These are phyloP conservation scores for Puccinia polysora DNA, from an alignment of 1,284 basidiomycete genomes.

Conservation along the genomic window DNA sequence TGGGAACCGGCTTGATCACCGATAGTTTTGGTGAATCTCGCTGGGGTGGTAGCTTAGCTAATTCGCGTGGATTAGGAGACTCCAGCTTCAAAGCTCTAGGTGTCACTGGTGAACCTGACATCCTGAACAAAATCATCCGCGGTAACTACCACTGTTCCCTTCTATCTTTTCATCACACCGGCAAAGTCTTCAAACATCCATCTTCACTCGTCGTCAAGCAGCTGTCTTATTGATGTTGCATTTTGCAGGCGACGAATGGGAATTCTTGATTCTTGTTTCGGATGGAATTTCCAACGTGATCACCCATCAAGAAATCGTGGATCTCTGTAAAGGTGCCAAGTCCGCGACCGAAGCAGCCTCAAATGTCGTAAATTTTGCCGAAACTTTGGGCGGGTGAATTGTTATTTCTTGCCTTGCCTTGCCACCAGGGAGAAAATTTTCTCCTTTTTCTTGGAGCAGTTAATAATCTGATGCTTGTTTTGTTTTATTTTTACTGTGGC, in stretches of 20 bases:
- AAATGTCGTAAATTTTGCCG: constrained; percentile 76
- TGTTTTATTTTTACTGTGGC: not conserved
- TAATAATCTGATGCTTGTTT: not conserved
- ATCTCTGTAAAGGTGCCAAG: constrained; percentile 69
- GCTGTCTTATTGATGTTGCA: not conserved
- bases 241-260: constrained; percentile 44
- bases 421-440: not conserved
- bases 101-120: constrained; percentile 90
- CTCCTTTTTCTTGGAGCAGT: not conserved
- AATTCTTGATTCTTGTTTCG: constrained; percentile 50
- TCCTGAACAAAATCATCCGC: constrained; percentile 71
- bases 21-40: constrained; percentile 86
- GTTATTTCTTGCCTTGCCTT: not conserved
- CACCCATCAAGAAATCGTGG: constrained; percentile 89
- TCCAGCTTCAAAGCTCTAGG: constrained; percentile 81
- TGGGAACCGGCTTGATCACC: constrained; percentile 78
- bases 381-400: constrained; percentile 64
- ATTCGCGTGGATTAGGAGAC: constrained; percentile 91
- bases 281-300: constrained; percentile 87
- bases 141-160: constrained; percentile 56
- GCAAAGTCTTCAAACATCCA: not conserved
- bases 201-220: too few relatives aligned
- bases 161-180: constrained; percentile 1
- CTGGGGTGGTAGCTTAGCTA: constrained; percentile 94
- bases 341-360: constrained; percentile 77